Conservation (phyloP, 2,329 filamentous ascomycete genomes). For the Hymenoscyphus linearis region DNA sequence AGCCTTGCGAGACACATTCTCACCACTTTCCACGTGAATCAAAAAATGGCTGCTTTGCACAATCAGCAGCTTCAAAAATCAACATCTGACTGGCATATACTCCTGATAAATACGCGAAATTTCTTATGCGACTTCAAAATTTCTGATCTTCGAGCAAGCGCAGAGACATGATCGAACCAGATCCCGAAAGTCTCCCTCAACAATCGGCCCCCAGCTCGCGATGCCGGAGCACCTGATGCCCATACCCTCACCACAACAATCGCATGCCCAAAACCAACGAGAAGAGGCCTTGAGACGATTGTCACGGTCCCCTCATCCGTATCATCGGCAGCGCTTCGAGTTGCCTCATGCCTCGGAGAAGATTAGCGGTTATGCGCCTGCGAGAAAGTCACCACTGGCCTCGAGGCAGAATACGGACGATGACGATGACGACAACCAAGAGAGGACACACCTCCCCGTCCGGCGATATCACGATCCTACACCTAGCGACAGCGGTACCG, state of each 20-base stretch:
- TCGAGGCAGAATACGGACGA: slow-evolving; percentile 27
- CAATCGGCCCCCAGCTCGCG: slow-evolving; percentile 16
- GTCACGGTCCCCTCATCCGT: slow-evolving; percentile 61
- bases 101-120: background rate
- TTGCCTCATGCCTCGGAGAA: slow-evolving; percentile 46
- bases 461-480: slow-evolving; percentile 36
- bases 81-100: background rate
- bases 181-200: slow-evolving; percentile 13
- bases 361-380: slow-evolving; percentile 25
- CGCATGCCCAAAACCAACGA: slow-evolving; percentile 21
- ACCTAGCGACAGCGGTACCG: slow-evolving; percentile 84
- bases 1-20: background rate
- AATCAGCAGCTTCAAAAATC: slow-evolving; percentile 2
- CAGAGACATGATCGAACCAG: slow-evolving; percentile 22
- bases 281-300: slow-evolving; percentile 23
- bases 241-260: slow-evolving; percentile 14
- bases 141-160: background rate
- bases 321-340: slow-evolving; percentile 54
- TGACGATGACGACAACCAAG: slow-evolving; percentile 33
- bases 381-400: slow-evolving; percentile 22
- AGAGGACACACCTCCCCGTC: slow-evolving; percentile 14
- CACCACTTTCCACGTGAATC: slow-evolving; percentile 1
- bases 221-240: slow-evolving; percentile 27
- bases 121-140: background rate
- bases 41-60: slow-evolving; percentile 14